phyloP scores from a whole-genome alignment of 1,284 basidiomycete genomes.

The Marasmius fiardii region DNA sequence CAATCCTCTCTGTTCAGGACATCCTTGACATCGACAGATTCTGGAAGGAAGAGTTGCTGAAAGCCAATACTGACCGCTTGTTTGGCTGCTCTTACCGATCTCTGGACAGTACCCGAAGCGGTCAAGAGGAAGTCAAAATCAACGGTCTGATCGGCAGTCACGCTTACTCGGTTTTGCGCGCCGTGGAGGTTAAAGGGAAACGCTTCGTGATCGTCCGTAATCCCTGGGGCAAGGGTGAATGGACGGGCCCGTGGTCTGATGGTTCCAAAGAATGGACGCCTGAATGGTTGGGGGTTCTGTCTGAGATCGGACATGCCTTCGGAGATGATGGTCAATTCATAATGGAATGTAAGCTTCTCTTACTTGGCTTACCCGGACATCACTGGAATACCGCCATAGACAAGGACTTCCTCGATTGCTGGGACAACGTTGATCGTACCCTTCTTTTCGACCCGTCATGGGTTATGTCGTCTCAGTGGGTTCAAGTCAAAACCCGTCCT shows the following conservation, averaged over 20 bases:
- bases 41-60: constrained; percentile 38
- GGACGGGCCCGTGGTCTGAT: constrained; percentile 52
- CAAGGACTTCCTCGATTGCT: constrained; percentile 1
- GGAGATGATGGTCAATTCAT: constrained; percentile 52
- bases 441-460: constrained; percentile 26
- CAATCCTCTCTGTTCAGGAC: constrained; percentile 26
- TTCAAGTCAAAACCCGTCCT: constrained; percentile 32
- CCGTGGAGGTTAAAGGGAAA: constrained; percentile 44
- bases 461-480: constrained; percentile 45
- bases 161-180: constrained; percentile 50
- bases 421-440: not conserved
- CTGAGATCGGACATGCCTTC: constrained; percentile 34
- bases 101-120: constrained; percentile 28
- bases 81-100: constrained; percentile 40
- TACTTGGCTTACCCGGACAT: not conserved
- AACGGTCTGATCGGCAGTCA: constrained; percentile 41
- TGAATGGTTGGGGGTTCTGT: constrained; percentile 40
- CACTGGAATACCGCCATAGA: not conserved
- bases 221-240: constrained; percentile 49
- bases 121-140: constrained; percentile 21
- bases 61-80: constrained; percentile 41
- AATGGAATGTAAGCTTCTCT: constrained; percentile 45
- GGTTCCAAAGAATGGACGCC: constrained; percentile 50
- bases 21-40: constrained; percentile 40
- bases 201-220: constrained; percentile 51